A percentile compares a stretch with the other conserved stretches of the same genome.
phyloP scores from a whole-genome alignment of 2,329 filamentous ascomycete species.

The Coleophoma cylindrospora region DNA sequence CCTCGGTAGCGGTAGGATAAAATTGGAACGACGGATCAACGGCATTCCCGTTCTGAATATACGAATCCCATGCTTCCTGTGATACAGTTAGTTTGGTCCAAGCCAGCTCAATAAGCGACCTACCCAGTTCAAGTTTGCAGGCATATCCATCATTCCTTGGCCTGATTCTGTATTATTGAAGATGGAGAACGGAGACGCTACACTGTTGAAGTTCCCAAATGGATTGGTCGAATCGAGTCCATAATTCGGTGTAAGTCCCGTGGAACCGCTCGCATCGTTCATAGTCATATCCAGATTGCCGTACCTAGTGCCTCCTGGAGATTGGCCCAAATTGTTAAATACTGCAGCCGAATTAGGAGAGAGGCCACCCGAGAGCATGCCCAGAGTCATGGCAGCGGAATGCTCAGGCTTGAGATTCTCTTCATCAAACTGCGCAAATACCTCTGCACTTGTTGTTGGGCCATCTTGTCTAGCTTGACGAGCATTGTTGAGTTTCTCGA shows the following conservation, averaged over 20 bases:
- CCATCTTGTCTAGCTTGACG: conserved; percentile 2
- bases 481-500: conserved; percentile 62
- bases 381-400: conserved; percentile 65
- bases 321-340: conserved; percentile 29
- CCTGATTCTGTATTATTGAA: conserved; percentile 37
- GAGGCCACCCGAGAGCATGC: conserved; percentile 58
- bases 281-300: conserved; percentile 23
- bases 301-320: conserved; percentile 20
- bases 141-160: conserved; percentile 45
- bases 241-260: conserved; percentile 37
- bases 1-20: conserved; percentile 19
- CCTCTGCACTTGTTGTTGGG: conserved; percentile 19
- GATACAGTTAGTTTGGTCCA: conserved; percentile 20
- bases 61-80: conserved; percentile 65
- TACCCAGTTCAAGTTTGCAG: conserved; percentile 60
- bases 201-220: conserved; percentile 15
- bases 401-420: conserved; percentile 58
- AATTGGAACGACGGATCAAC: conserved; percentile 25
- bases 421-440: conserved; percentile 26
- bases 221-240: conserved; percentile 19
- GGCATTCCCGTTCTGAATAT: conserved; percentile 52
- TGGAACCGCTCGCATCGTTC: conserved; percentile 24
- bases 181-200: conserved; percentile 43
- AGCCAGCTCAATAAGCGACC: conserved; percentile 17
- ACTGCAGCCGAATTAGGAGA: conserved; percentile 37